Evolutionary conservation across 2,329 filamentous ascomycete genomes (phyloP).

Genomic region (Pseudocercospora vitis): DNA sequence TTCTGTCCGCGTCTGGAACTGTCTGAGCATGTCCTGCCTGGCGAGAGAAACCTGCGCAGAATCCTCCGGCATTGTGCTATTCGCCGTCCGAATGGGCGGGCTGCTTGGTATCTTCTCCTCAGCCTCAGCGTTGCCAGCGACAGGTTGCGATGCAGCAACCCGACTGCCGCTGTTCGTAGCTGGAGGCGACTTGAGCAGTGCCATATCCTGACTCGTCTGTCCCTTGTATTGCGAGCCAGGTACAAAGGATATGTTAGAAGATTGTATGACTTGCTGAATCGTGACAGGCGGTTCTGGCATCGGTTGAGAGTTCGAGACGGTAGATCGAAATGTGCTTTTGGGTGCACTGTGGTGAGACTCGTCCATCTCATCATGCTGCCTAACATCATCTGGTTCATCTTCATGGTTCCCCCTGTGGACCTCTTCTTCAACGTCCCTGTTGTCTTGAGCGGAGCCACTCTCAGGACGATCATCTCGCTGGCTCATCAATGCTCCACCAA

Average conservation of each 20-base stretch:
- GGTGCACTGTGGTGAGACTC: background rate
- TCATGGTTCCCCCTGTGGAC: constrained; percentile 10
- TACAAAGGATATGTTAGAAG: constrained; percentile 38
- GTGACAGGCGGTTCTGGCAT: background rate
- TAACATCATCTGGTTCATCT: constrained; percentile 4
- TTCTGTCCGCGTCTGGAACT: constrained; percentile 18
- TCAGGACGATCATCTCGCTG: constrained; percentile 30
- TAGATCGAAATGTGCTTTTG: constrained; percentile 38
- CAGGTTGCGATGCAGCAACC: constrained; percentile 21
- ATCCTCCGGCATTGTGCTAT: constrained; percentile 28
- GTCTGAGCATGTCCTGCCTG: constrained; percentile 16
- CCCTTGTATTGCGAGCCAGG: constrained; percentile 39
- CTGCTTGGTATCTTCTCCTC: constrained; percentile 37
- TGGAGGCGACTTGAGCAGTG: constrained; percentile 28
- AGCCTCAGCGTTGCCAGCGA: background rate
- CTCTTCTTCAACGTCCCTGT: constrained; percentile 10
- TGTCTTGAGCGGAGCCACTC: constrained; percentile 14
- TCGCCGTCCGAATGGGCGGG: constrained; percentile 31
- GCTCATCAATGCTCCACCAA: constrained; percentile 28
- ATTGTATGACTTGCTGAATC: constrained; percentile 32
- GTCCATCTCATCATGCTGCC: background rate
- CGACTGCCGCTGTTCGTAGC: constrained; percentile 12
- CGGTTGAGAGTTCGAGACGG: constrained; percentile 50
- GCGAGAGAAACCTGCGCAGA: constrained; percentile 23
- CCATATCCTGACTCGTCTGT: constrained; percentile 35